Conservation (phyloP, 192 early-diverging fungal genomes). For the Coemansia sp. region DNA sequence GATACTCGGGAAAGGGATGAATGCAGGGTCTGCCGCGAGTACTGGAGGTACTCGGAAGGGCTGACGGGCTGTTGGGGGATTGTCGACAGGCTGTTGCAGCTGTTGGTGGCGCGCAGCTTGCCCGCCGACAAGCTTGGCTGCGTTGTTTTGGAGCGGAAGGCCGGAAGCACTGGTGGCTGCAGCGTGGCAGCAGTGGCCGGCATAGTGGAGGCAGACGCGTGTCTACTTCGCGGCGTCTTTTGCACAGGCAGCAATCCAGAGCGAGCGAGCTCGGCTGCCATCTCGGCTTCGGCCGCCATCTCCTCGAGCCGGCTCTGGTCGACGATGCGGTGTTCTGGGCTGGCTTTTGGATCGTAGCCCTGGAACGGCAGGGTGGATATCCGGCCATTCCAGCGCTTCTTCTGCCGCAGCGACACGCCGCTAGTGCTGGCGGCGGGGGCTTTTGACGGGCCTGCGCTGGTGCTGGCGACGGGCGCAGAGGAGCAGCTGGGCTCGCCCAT, state of each 20-base stretch:
- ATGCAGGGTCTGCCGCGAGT: slow-evolving; percentile 38
- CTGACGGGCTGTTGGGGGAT: slow-evolving; percentile 35
- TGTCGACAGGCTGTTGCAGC: slow-evolving; percentile 22
- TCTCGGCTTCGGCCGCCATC: slow-evolving; percentile 39
- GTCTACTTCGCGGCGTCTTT: slow-evolving; percentile 13
- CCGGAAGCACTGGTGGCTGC: slow-evolving; percentile 21
- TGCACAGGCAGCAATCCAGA: slow-evolving; percentile 34
- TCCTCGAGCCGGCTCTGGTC: slow-evolving; percentile 25
- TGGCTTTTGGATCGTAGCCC: slow-evolving; percentile 30
- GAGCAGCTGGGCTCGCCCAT: no score
- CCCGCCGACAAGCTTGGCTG: slow-evolving; percentile 1
- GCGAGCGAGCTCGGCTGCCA: slow-evolving; percentile 40
- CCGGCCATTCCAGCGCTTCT: slow-evolving; percentile 37
- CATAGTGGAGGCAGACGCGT: slow-evolving; percentile 3
- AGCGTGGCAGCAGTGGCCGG: not conserved
- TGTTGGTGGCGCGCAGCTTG: slow-evolving; percentile 28
- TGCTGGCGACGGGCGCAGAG: not conserved
- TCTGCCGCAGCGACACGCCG: slow-evolving; percentile 6
- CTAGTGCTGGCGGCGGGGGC: not conserved
- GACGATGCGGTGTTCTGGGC: slow-evolving; percentile 5
- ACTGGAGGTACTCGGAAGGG: slow-evolving; percentile 41
- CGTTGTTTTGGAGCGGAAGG: slow-evolving; percentile 11
- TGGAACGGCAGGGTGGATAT: slow-evolving; percentile 40
- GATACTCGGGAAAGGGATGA: slow-evolving; percentile 24
- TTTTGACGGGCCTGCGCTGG: no score